phyloP scores from a whole-genome alignment of 2,329 filamentous ascomycete genomes.

The Xylaria sp. region DNA sequence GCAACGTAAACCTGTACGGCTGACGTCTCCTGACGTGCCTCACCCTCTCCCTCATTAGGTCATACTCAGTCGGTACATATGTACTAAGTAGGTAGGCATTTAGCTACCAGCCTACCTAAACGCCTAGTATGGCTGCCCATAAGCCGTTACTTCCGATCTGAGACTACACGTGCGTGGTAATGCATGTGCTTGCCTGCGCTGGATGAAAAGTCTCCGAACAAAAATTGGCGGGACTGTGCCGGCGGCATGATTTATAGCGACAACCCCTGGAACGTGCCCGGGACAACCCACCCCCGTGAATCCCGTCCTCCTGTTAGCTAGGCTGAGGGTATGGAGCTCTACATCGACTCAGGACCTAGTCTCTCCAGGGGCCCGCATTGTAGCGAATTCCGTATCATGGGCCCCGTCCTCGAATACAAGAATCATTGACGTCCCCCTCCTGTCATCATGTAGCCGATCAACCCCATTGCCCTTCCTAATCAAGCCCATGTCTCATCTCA shows the following conservation, averaged over 20 bases:
- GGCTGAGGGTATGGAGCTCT: not conserved
- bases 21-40: not conserved
- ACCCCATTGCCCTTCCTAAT: not conserved
- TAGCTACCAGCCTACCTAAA: not conserved
- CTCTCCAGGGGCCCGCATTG: not conserved
- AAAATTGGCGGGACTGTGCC: conserved; percentile 40
- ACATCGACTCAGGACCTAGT: not conserved
- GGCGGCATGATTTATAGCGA: conserved; percentile 24
- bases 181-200: conserved; percentile 9
- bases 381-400: not conserved
- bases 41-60: not conserved
- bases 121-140: not conserved
- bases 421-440: conserved; percentile 24
- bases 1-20: not conserved
- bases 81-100: not conserved
- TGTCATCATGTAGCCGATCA: not conserved
- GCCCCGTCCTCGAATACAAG: conserved; percentile 19
- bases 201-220: conserved; percentile 24
- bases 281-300: conserved; percentile 23
- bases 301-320: not conserved
- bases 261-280: not conserved
- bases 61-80: not conserved
- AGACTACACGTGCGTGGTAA: not conserved
- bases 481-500: not conserved
- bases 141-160: not conserved